Evolutionary conservation across 352 stramenopile species (phyloP), one percentile per base, ranked within the genome.

Genomic region (Phytophthora capsici): DNA sequence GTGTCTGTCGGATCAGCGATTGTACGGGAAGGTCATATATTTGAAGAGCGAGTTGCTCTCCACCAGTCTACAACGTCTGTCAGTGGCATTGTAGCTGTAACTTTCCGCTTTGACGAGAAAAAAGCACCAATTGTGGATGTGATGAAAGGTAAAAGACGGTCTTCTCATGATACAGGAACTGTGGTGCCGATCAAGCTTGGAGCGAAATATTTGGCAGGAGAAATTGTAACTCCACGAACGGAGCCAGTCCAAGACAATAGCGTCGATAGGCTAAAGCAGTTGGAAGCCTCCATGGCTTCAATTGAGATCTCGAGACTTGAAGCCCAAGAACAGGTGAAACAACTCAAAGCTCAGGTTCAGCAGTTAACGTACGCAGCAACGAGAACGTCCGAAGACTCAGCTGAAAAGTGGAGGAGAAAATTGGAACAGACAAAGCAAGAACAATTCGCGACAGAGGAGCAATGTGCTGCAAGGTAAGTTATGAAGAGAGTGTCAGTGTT

Each of bases 1-100:
- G 71, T 95, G 25, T 89, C 85, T 1, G 64, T 94, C 7, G 76
- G 80, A 2, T 91, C 85, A 28, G 84, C 84, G 7, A 85, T 95
- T 19, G 70, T 83, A 1, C 77, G 82, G 20, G 85, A 95, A 66
- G 87, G 87, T 2, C 77, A 90, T 23, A 69, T 91, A 37, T 86
- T 93, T 22, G 73, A 93, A 32, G 84, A 91, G 17, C 86, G 74
- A 37, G 77, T 93, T 23, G 53, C 58, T 3, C 66, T 94, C 10
- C 49, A 76, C 14, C 57, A 88, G 10, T n/a, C 43, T 47, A 25
- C 17, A 14, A 19, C 32, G 22, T 10, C n/a, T 17, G 68, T 63
- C 8, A 68, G 58, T 13, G 83, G 85, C 1, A 69, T 76, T 30
- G 28, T 89, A 7, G 76, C 80, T 19, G 10, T 94, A 12, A 61